Base-by-base conservation (phyloP, 768 basidiomycete species). In the Scleroderma citrinum region DNA sequence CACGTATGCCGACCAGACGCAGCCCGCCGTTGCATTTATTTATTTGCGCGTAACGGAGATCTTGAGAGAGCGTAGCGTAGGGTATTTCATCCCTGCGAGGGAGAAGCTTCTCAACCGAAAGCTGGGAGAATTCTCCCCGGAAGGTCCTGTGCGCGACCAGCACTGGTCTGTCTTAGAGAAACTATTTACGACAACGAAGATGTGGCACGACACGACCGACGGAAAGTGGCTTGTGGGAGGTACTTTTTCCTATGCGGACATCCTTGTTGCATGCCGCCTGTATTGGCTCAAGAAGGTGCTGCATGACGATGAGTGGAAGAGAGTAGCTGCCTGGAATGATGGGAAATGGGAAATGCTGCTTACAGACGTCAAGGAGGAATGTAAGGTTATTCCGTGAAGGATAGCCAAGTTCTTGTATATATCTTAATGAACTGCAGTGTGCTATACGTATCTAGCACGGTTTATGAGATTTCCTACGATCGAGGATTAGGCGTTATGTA, bases 91-190 rank as follows among this genome's bases (percentile, higher is more conserved):
- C 17, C 41, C 48, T 17, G 71, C 68, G 5, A 59, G 72, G 30
- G 65, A 69, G 48, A 48, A 14, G 2, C n/a, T 7, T 3, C 61
- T 70, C 40, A 71, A 71, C 5, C 60, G 52, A 37, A 57, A 59
- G 13, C 51, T 80, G 44, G 73, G 76, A 21, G 67, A 74, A 29
- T 52, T 75, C 29, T 60, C 61, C 6, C 70, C 72, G 0, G 62
- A 59, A 38, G 69, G 70, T 5, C 67, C 69, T 11, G 59, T 50
- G 42, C 56, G 66, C 14, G 61, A 61, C 6, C 64, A 44, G 10
- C 62, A 68, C 36, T 70, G 58, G 65, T 40, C 14, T n/a, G 32
- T 23, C 34, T 37, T 58, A 0, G 56, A 67, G 53, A 53, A 56
- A 40, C n/a, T 13, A 8, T 53, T 48, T 40, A 26, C 39, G 23